These are phyloP conservation scores for Fusarium pseudonygamai DNA, from an alignment of 2,329 filamentous ascomycete species.

Conservation along the genomic window DNA sequence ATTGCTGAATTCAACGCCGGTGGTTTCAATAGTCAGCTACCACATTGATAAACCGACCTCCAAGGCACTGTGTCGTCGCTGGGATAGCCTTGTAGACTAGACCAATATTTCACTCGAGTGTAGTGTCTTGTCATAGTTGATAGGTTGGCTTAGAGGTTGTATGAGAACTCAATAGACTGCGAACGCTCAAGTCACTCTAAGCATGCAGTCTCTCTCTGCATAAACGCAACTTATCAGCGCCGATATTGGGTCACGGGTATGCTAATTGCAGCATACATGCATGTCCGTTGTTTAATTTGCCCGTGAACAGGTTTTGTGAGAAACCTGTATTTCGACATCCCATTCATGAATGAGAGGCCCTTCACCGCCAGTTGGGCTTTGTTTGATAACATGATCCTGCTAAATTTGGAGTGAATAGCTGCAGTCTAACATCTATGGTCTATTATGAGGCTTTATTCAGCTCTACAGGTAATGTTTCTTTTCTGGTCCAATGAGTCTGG, in stretches of 20 bases:
- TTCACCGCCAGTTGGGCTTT: slow-evolving; percentile 41
- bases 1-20: slow-evolving; percentile 29
- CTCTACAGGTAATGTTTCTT: background rate
- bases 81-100: slow-evolving; percentile 25
- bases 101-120: background rate
- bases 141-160: slow-evolving; percentile 18
- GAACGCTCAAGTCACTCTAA: slow-evolving; percentile 16
- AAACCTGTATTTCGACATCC: slow-evolving; percentile 26
- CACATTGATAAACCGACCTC: slow-evolving; percentile 33
- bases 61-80: slow-evolving; percentile 17
- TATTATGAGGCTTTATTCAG: background rate
- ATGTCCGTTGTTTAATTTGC: slow-evolving; percentile 34
- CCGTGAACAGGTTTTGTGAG: slow-evolving; percentile 22
- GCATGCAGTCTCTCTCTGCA: slow-evolving; percentile 2
- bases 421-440: slow-evolving; percentile 20
- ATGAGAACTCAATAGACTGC: slow-evolving; percentile 28
- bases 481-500: background rate
- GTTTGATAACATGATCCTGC: slow-evolving; percentile 11
- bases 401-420: slow-evolving; percentile 17
- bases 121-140: slow-evolving; percentile 11
- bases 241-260: slow-evolving; percentile 11
- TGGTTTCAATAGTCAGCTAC: slow-evolving; percentile 28
- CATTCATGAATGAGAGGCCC: slow-evolving; percentile 14
- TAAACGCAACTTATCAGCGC: slow-evolving; percentile 12
- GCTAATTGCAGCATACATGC: slow-evolving; percentile 37